Evolutionary conservation across 208 protist species (phyloP).

Genomic region (Acanthamoeba triangularis): DNA sequence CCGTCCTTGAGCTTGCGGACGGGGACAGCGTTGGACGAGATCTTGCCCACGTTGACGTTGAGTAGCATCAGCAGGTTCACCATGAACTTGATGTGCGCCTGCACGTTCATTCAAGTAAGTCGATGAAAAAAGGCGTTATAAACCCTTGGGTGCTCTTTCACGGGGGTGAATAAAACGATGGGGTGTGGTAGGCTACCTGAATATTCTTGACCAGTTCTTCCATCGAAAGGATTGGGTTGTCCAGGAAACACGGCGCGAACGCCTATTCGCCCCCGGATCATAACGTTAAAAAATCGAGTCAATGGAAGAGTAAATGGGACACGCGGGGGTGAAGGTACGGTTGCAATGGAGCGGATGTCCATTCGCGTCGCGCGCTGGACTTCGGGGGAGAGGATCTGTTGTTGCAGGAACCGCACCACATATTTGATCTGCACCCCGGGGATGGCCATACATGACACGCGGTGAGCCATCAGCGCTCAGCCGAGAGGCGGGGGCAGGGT

Average conservation of each 20-base stretch:
- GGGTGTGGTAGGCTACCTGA: neutral
- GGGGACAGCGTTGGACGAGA: neutral
- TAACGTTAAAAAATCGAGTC: neutral
- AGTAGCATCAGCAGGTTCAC: conserved; percentile 69
- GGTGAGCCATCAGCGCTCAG: too few relatives aligned
- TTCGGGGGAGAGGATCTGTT: conserved; percentile 42
- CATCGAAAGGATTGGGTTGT: conserved; percentile 3
- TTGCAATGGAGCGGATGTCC: conserved; percentile 62
- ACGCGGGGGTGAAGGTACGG: neutral
- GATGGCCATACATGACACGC: too few relatives aligned
- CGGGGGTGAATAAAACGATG: too few relatives aligned
- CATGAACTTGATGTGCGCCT: conserved; percentile 66
- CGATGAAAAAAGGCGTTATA: too few relatives aligned
- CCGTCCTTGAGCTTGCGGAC: neutral
- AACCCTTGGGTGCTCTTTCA: too few relatives aligned
- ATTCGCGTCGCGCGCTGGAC: conserved; percentile 12
- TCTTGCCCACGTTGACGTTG: conserved; percentile 52
- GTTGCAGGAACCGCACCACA: conserved; percentile 17
- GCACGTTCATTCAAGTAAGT: neutral
- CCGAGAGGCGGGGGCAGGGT: neutral
- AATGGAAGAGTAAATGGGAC: neutral
- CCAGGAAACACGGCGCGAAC: conserved; percentile 58
- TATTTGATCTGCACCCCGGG: conserved; percentile 61
- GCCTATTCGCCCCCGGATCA: neutral
- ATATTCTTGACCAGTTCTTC: conserved; percentile 57